Percentiles rank a stretch among this genome's conserved stretches.
Conservation (phyloP, 805 yeast genomes). For the Teunomyces lycoperdinae region DNA sequence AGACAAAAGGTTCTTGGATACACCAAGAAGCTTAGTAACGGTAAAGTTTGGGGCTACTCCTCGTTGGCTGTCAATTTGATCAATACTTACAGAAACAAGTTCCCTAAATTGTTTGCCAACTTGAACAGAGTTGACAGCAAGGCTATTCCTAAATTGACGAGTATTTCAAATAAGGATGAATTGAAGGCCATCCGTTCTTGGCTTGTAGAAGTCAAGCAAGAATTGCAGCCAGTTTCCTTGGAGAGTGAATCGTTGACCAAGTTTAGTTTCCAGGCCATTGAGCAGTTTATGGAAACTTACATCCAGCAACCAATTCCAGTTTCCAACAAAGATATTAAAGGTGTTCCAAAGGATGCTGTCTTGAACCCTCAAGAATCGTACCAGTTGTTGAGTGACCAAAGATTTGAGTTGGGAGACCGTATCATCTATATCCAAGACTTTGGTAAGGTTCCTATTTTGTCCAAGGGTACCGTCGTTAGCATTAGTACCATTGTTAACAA, state of each 20-base stretch:
- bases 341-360: conserved; percentile 83
- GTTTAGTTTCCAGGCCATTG: conserved; percentile 64
- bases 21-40: conserved; percentile 59
- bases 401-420: conserved; percentile 84
- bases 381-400: conserved; percentile 69
- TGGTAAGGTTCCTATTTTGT: conserved; percentile 85
- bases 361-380: conserved; percentile 72
- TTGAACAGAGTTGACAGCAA: conserved; percentile 23
- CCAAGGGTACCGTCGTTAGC: conserved; percentile 87
- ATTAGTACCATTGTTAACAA: conserved; percentile 56
- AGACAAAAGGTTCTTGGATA: conserved; percentile 86
- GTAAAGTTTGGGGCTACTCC: conserved; percentile 75
- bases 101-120: conserved; percentile 57
- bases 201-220: conserved; percentile 47
- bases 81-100: conserved; percentile 55
- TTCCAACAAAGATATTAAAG: conserved; percentile 59
- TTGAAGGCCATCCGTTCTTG: conserved; percentile 44
- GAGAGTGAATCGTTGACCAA: conserved; percentile 77
- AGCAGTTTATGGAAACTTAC: conserved; percentile 50
- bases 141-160: conserved; percentile 37
- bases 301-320: conserved; percentile 43
- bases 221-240: conserved; percentile 61
- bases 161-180: conserved; percentile 38
- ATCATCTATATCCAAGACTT: conserved; percentile 79
- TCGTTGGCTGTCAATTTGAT: conserved; percentile 68